These are phyloP conservation scores for Bromus sterilis DNA, from an alignment of 176 grass and related monocot genomes.

Conservation along the genomic window DNA sequence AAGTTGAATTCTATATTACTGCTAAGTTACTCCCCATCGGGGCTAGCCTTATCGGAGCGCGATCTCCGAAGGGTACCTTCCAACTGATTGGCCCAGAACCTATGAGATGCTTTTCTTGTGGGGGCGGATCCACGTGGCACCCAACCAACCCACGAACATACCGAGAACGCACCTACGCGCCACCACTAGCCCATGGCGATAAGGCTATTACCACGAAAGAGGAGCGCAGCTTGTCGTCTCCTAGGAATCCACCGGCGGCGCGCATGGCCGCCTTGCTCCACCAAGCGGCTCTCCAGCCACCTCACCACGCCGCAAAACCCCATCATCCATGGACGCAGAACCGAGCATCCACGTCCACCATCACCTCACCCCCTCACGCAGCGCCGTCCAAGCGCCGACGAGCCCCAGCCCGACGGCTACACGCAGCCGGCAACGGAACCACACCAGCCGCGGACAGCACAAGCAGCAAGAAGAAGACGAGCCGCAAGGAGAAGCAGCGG, in stretches of 20 bases:
- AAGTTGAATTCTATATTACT: no score
- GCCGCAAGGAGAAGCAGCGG: slow-evolving; percentile 16
- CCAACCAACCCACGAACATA: background rate
- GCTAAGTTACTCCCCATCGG: no score
- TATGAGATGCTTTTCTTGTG: slow-evolving; percentile 7
- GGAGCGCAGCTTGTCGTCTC: background rate
- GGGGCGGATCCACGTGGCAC: background rate
- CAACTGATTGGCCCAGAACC: background rate
- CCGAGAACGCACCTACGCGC: background rate
- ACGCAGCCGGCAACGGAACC: slow-evolving; percentile 16
- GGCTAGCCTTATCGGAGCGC: no score
- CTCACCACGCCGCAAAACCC: background rate
- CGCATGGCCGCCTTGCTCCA: slow-evolving; percentile 48
- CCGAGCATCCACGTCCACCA: background rate
- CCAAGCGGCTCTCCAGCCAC: slow-evolving; percentile 7
- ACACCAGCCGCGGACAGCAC: slow-evolving; percentile 22
- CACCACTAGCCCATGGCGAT: slow-evolving; percentile 22
- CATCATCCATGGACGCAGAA: background rate
- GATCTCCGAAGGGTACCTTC: no score
- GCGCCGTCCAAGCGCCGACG: background rate
- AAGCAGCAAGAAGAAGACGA: slow-evolving; percentile 12
- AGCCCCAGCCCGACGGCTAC: background rate
- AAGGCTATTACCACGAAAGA: background rate
- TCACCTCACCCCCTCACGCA: background rate
- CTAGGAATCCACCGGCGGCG: background rate